These are phyloP conservation scores for Chaetomium cochliodes DNA, from an alignment of 495 filamentous ascomycete genomes.

Conservation along the genomic window DNA sequence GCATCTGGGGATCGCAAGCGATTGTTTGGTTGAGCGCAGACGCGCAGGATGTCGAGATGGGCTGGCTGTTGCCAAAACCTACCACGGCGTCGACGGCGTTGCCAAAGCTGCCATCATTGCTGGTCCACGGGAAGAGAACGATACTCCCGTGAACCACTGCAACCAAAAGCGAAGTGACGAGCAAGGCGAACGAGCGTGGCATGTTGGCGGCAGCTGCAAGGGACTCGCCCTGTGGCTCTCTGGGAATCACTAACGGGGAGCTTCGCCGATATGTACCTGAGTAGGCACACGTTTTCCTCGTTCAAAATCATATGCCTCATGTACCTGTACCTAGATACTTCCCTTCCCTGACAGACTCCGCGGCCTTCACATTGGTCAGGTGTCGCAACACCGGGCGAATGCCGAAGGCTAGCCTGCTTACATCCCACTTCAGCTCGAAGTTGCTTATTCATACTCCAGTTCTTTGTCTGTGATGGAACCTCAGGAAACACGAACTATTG, in stretches of 20 bases:
- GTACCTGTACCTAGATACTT: constrained; percentile 10
- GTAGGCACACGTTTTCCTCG: too few relatives aligned
- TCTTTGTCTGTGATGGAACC: too few relatives aligned
- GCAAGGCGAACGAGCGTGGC: not conserved
- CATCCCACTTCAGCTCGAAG: too few relatives aligned
- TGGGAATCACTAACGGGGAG: not conserved
- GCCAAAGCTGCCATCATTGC: constrained; percentile 9
- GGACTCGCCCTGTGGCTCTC: not conserved
- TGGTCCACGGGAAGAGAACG: constrained; percentile 11
- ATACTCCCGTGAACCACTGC: not conserved
- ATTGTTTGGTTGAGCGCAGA: constrained; percentile 8
- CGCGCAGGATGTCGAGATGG: not conserved
- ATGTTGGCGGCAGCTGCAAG: constrained; percentile 3
- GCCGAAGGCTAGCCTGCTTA: too few relatives aligned
- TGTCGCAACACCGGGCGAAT: too few relatives aligned
- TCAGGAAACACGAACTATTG: too few relatives aligned
- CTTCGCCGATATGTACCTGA: constrained; percentile 2
- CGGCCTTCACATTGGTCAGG: too few relatives aligned
- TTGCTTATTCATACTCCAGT: too few relatives aligned
- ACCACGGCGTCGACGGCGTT: constrained; percentile 5
- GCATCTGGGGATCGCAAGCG: constrained; percentile 9
- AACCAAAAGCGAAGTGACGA: not conserved
- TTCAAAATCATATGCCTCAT: not conserved
- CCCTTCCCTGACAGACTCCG: not conserved
- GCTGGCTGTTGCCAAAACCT: constrained; percentile 6